Evolutionary conservation across 2,329 filamentous ascomycete species (phyloP).

Genomic region (Volutella citrinella): DNA sequence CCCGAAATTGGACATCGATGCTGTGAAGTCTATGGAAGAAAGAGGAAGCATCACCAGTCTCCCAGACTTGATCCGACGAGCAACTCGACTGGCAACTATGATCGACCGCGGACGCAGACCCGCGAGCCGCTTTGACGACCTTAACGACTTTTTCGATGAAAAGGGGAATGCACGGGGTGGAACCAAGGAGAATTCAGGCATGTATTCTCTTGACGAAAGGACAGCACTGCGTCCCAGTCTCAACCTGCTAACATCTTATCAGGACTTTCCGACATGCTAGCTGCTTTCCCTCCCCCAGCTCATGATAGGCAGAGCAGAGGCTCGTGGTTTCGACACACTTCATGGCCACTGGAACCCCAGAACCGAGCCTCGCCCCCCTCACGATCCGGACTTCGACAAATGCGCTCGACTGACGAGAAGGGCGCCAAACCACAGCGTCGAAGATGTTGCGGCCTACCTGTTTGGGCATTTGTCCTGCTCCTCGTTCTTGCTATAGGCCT

Average conservation of each 20-base stretch:
- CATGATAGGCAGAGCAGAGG: slow-evolving; percentile 45
- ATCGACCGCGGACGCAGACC: slow-evolving; percentile 76
- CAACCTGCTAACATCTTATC: no score
- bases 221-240: no score
- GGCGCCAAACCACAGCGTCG: slow-evolving; percentile 43
- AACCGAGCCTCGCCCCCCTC: slow-evolving; percentile 19
- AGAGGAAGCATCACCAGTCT: slow-evolving; percentile 89
- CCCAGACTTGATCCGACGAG: slow-evolving; percentile 84
- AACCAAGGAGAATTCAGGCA: slow-evolving; percentile 40
- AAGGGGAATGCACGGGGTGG: slow-evolving; percentile 35
- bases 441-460: slow-evolving; percentile 78
- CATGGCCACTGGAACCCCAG: slow-evolving; percentile 47
- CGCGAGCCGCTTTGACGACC: slow-evolving; percentile 54
- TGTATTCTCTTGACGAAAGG: slow-evolving; percentile 3
- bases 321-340: slow-evolving; percentile 41
- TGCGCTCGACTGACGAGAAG: slow-evolving; percentile 21
- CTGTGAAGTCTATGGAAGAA: slow-evolving; percentile 75
- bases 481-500: slow-evolving; percentile 66
- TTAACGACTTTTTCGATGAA: slow-evolving; percentile 49
- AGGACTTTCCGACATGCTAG: slow-evolving; percentile 62
- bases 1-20: slow-evolving; percentile 76
- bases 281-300: slow-evolving; percentile 61
- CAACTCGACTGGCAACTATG: slow-evolving; percentile 81
- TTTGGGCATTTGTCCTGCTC: slow-evolving; percentile 71
- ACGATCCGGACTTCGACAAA: slow-evolving; percentile 17